These are phyloP conservation scores for Aphanoascus verrucosus DNA, from an alignment of 2,329 filamentous ascomycete species.

Conservation along the genomic window DNA sequence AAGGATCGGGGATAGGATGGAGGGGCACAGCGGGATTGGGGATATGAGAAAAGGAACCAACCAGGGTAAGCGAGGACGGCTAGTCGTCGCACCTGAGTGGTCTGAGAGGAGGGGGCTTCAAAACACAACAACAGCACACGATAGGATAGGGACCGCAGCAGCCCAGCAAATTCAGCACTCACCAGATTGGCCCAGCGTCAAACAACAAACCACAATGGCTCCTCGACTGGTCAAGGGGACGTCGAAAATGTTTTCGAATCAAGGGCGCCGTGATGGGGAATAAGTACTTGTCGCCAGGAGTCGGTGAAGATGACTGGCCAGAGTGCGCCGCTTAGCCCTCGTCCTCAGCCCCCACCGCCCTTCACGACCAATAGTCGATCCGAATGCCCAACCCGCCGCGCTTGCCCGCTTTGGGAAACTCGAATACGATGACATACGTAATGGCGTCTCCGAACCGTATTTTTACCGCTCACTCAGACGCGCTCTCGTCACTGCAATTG, in stretches of 20 bases:
- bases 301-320: conserved; percentile 11
- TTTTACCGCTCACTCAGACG: neutral
- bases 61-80: conserved; percentile 6
- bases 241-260: conserved; percentile 2
- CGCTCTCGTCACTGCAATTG: too few relatives aligned
- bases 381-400: neutral
- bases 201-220: neutral
- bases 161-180: neutral
- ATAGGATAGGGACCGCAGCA: neutral
- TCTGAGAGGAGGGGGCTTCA: neutral
- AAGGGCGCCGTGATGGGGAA: conserved; percentile 8
- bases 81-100: conserved; percentile 4
- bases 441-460: neutral
- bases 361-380: neutral
- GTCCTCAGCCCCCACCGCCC: neutral
- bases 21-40: neutral
- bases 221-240: neutral
- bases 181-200: neutral
- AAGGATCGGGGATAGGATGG: conserved; percentile 1
- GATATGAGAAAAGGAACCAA: neutral
- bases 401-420: neutral
- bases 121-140: neutral
- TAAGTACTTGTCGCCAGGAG: conserved; percentile 4
- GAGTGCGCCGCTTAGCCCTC: conserved; percentile 6
- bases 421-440: conserved; percentile 9